Base-by-base conservation (phyloP, 352 stramenopile species). In the Globisporangium barbulae region DNA sequence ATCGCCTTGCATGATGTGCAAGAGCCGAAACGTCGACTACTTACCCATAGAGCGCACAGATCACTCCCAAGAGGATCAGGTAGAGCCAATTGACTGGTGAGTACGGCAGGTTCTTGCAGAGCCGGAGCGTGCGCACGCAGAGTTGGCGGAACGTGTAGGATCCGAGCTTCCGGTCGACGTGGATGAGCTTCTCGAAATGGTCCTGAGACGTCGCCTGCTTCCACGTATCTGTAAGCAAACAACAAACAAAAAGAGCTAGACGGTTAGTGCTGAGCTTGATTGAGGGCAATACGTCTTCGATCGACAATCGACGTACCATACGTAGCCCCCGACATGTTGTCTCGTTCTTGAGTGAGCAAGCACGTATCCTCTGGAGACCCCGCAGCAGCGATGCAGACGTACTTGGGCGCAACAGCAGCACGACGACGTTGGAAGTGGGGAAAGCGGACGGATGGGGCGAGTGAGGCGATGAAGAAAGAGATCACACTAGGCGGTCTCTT, bases 71-170 rank as follows among this genome's bases (percentile, higher is more conserved):
- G 7, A 88, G 70, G 39, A 79, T 72, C 41, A 94, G 65, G 45
- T 88, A 94, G 21, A 92, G 69, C 85, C 85, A 94, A 57, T 81
- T 94, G 30, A 91, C 83, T 0, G 82, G 86, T 33, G 86, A 94
- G 52, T 92, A 87, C 22, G 86, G 84, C n/a, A 94, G 52, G 57
- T 89, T 84, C 60, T 88, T 89, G 70, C 82, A 93, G 49, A 93
- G 48, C 33, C 70, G 68, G 12, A 91, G 76, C 42, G 76, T 86
- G 4, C 69, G 69, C 21, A 90, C 71, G 37, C 81, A 91, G 9
- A 91, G 64, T 49, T 84, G 72, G 3, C 81, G 79, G 42, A 85
- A 54, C 25, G 74, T 84, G 61, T 80, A 74, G 56, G 71, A 70
- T 6, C 75, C 69, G 28, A 90, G 49, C 31, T 77, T 78, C 31